Percentiles rank a stretch among this genome's conserved stretches.
phyloP scores from a whole-genome alignment of 352 stramenopile species.

The Phytophthora nicotianae region DNA sequence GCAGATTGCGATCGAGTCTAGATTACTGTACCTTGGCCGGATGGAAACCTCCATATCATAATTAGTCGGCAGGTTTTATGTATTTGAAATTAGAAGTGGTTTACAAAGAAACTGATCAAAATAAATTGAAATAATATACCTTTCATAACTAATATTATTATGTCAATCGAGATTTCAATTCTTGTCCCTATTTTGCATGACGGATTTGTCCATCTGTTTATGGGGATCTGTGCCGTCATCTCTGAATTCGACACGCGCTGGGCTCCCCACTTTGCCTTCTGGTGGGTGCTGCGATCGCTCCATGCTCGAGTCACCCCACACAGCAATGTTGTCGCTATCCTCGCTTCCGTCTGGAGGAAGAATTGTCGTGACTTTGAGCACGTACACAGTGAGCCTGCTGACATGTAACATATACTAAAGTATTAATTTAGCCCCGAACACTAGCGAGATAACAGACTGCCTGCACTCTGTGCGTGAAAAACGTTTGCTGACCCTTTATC shows the following conservation, averaged over 20 bases:
- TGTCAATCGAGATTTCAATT: too few species aligned
- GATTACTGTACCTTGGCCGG: too few species aligned
- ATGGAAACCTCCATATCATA: slow-evolving; percentile 1
- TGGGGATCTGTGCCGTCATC: slow-evolving; percentile 4
- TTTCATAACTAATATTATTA: too few species aligned
- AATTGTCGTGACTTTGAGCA: not conserved
- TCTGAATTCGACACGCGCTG: not conserved
- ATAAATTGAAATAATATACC: too few species aligned
- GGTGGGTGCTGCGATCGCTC: not conserved
- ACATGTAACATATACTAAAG: too few species aligned
- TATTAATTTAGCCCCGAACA: not conserved
- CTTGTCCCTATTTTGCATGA: not conserved
- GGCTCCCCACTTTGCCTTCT: not conserved
- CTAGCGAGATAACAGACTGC: not conserved
- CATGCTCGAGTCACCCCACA: not conserved
- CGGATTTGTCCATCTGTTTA: not conserved
- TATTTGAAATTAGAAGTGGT: too few species aligned
- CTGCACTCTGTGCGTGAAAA: not conserved
- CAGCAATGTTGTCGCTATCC: not conserved
- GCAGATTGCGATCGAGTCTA: too few species aligned
- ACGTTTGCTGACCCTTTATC: not conserved
- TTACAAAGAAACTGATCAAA: too few species aligned
- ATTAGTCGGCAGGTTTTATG: not conserved
- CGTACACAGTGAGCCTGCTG: not conserved
- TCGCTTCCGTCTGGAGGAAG: not conserved